These are phyloP conservation scores for Chamaenerion angustifolium DNA, from an alignment of 345 rosid species.

Conservation along the genomic window DNA sequence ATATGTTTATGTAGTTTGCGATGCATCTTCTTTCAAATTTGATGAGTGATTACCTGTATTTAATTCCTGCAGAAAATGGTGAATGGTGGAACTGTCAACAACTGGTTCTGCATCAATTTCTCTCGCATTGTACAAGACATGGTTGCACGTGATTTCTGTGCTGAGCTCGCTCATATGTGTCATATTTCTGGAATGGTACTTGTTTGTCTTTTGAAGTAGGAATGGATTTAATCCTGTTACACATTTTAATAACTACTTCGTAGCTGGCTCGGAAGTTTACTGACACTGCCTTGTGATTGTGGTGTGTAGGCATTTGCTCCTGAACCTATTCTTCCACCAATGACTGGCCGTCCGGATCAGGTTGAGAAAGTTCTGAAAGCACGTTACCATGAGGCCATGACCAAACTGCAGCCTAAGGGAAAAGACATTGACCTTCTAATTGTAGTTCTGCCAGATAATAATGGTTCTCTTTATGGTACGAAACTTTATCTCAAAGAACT, in stretches of 20 bases:
- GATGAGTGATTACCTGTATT: neutral
- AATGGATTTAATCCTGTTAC: neutral
- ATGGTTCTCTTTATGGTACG: slow-evolving; percentile 94
- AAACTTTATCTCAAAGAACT: slow-evolving; percentile 1
- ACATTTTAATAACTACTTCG: neutral
- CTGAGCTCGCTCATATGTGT: slow-evolving; percentile 94
- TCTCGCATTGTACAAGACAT: slow-evolving; percentile 68
- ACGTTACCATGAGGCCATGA: slow-evolving; percentile 73
- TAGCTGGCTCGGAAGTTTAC: neutral
- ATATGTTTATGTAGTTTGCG: neutral
- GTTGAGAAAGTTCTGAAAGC: slow-evolving; percentile 75
- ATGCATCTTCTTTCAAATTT: neutral
- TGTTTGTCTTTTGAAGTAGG: neutral
- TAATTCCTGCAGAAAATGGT: slow-evolving; percentile 78
- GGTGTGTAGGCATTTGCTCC: slow-evolving; percentile 51
- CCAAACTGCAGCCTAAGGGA: slow-evolving; percentile 39
- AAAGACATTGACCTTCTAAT: slow-evolving; percentile 92
- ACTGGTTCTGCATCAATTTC: slow-evolving; percentile 89
- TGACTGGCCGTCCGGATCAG: slow-evolving; percentile 76
- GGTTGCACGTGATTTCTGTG: slow-evolving; percentile 64
- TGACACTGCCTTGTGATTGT: slow-evolving; percentile 5
- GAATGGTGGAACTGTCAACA: slow-evolving; percentile 81
- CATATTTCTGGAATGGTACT: slow-evolving; percentile 82
- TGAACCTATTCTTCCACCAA: slow-evolving; percentile 59
- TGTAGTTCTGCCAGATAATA: slow-evolving; percentile 88